A percentile compares a stretch with the other conserved stretches of the same genome.
Evolutionary conservation across 371 early-diverging fungal species (phyloP).

Genomic region (Mucor velutinosus): DNA sequence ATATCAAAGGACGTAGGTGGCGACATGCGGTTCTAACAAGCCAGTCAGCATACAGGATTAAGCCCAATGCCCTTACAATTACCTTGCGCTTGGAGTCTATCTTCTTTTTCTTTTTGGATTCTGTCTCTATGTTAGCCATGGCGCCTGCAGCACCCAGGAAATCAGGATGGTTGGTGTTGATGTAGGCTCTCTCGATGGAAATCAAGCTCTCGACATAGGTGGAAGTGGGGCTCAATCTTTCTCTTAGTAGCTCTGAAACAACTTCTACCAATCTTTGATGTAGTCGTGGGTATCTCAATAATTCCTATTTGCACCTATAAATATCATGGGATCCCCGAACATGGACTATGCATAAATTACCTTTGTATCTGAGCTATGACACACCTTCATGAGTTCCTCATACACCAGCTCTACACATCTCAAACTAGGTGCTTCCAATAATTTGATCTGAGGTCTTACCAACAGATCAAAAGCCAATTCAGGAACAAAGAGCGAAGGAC

Average conservation of each 20-base stretch:
- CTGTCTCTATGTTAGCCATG: constrained; percentile 61
- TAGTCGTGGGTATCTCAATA: constrained; percentile 82
- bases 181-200: constrained; percentile 88
- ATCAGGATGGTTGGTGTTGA: constrained; percentile 94
- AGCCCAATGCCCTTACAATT: not conserved
- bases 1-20: constrained; percentile 10
- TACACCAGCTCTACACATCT: constrained; percentile 86
- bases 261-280: constrained; percentile 83
- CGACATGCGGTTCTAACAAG: constrained; percentile 9
- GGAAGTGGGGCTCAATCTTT: constrained; percentile 77
- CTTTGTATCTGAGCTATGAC: constrained; percentile 84
- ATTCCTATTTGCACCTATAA: constrained; percentile 45
- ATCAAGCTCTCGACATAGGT: constrained; percentile 85
- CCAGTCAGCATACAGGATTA: not conserved
- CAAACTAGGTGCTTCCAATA: constrained; percentile 83
- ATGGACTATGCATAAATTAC: constrained; percentile 25
- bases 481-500: constrained; percentile 87
- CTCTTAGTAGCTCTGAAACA: constrained; percentile 80
- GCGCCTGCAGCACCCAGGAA: constrained; percentile 89
- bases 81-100: constrained; percentile 28
- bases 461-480: constrained; percentile 90
- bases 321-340: not conserved
- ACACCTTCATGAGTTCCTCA: constrained; percentile 89
- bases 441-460: constrained; percentile 82
- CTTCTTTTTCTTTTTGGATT: constrained; percentile 57